These are phyloP conservation scores for Vitis hybrid DNA, from an alignment of 177 flowering plant genomes.

Conservation along the genomic window DNA sequence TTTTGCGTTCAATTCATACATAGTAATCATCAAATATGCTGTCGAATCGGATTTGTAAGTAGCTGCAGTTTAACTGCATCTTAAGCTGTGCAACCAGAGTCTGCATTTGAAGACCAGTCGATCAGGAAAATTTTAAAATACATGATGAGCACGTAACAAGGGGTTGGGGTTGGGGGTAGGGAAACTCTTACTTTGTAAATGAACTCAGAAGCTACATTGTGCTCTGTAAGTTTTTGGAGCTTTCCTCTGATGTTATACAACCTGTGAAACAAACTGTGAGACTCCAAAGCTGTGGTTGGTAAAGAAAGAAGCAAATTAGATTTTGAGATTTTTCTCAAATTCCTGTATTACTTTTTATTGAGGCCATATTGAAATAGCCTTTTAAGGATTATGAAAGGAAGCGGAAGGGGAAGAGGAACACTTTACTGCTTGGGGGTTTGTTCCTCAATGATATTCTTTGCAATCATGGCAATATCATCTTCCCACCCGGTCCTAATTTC, in stretches of 20 bases:
- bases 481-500: too few species aligned
- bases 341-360: too few species aligned
- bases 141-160: neutral
- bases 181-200: conserved; percentile 43
- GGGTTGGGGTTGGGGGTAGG: neutral
- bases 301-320: too few species aligned
- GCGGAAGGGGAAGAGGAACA: too few species aligned
- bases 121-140: neutral
- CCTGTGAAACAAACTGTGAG: conserved; percentile 30
- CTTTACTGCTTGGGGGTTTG: too few species aligned
- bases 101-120: conserved; percentile 26
- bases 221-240: conserved; percentile 57
- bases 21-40: conserved; percentile 37
- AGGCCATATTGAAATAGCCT: too few species aligned
- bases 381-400: too few species aligned
- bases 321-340: too few species aligned
- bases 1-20: conserved; percentile 21
- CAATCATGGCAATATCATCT: too few species aligned
- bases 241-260: conserved; percentile 59
- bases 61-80: conserved; percentile 28
- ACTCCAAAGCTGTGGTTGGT: too few species aligned
- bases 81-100: conserved; percentile 50
- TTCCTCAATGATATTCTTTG: too few species aligned
- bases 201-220: conserved; percentile 44
- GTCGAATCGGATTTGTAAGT: conserved; percentile 28